A percentile compares a stretch with the other conserved stretches of the same genome.
These are phyloP conservation scores for Apostasia shenzhenica DNA, from an alignment of 106 monocot genomes.

Conservation along the genomic window DNA sequence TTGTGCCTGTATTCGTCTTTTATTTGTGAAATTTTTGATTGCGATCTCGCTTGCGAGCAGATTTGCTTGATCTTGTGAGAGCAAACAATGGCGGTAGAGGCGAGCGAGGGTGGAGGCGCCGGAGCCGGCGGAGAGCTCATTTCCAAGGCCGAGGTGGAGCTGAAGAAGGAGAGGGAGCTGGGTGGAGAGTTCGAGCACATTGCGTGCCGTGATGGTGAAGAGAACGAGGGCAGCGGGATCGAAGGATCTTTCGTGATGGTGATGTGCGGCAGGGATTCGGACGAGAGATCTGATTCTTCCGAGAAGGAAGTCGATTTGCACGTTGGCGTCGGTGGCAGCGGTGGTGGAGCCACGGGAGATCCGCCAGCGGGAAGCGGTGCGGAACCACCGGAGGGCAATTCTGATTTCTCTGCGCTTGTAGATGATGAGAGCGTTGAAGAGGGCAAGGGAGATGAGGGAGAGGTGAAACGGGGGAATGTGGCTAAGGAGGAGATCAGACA, in stretches of 20 bases:
- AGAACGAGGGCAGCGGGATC: constrained; percentile 1
- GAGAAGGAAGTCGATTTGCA: not conserved
- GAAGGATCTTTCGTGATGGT: constrained; percentile 9
- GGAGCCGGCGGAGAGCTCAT: not conserved
- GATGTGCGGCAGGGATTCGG: not conserved
- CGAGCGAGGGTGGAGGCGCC: not conserved
- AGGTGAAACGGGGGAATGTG: not conserved
- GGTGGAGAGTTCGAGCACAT: constrained; percentile 7
- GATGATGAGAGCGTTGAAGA: not conserved
- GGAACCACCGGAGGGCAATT: not conserved
- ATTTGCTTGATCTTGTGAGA: constrained; percentile 1
- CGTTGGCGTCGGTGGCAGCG: not conserved
- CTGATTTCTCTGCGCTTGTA: not conserved
- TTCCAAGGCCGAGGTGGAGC: not conserved
- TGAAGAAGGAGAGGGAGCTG: constrained; percentile 8
- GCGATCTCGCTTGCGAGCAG: not conserved
- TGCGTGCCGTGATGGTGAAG: constrained; percentile 2
- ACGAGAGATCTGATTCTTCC: constrained; percentile 8
- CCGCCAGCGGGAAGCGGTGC: not conserved
- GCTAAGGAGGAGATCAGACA: not conserved
- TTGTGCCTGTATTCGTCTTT: not conserved
- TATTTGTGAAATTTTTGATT: not conserved
- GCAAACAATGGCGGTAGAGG: constrained; percentile 4
- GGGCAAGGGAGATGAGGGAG: not conserved
- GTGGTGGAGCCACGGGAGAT: not conserved